A percentile compares a stretch with the other conserved stretches of the same genome.
Evolutionary conservation across 148 eudicot species (phyloP).

Genomic region (Euryodendron excelsum): DNA sequence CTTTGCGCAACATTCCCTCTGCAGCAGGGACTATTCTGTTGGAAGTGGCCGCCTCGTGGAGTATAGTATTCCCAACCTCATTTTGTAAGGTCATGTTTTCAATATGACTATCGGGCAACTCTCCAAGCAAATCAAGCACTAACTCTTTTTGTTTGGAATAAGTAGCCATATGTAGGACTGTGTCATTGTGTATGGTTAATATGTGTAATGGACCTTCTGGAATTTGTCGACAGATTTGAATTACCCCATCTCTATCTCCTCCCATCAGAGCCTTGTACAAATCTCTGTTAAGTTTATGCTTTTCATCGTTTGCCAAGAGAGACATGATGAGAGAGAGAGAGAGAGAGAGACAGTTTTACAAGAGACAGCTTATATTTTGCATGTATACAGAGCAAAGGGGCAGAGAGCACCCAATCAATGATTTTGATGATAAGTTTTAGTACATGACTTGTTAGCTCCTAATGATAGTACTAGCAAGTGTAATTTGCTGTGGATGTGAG

Average conservation of each 20-base stretch:
- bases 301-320: background rate
- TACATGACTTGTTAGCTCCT: no score
- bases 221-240: conserved; percentile 1
- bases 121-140: background rate
- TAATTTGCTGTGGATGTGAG: no score
- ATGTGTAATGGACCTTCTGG: conserved; percentile 6
- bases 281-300: background rate
- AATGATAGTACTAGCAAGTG: no score
- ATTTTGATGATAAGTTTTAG: no score
- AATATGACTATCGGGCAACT: background rate
- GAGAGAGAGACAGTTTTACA: background rate
- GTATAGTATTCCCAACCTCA: conserved; percentile 12
- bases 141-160: background rate
- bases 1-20: background rate
- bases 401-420: no score
- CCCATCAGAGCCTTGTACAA: background rate
- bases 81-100: background rate
- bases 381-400: background rate
- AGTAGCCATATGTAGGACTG: conserved; percentile 13
- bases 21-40: conserved; percentile 1
- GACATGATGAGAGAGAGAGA: background rate
- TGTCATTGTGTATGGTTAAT: conserved; percentile 13
- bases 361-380: background rate
- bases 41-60: conserved; percentile 17
- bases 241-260: background rate